Evolutionary conservation across 1,284 basidiomycete species (phyloP).

Genomic region (Ganoderma boninense): DNA sequence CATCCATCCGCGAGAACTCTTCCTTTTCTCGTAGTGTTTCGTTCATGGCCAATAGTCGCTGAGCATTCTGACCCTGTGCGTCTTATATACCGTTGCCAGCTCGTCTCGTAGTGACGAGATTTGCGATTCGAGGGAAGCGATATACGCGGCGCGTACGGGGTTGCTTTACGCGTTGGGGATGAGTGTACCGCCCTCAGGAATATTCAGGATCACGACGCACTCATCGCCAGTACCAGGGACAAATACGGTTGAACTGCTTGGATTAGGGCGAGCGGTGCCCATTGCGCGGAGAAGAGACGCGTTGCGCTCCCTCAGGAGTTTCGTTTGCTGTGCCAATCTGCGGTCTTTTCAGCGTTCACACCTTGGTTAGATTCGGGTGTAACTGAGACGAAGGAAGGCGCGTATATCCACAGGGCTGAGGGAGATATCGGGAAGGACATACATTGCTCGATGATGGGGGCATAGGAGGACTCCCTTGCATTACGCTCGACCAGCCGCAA

Average conservation of each 20-base stretch:
- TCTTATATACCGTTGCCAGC: constrained; percentile 93
- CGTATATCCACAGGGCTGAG: constrained; percentile 12
- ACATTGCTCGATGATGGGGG: constrained; percentile 91
- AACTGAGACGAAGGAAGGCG: constrained; percentile 25
- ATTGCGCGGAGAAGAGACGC: constrained; percentile 83
- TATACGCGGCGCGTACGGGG: constrained; percentile 86
- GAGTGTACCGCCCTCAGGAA: constrained; percentile 14
- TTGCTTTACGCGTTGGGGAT: constrained; percentile 48
- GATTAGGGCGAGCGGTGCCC: constrained; percentile 70
- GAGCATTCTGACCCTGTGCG: constrained; percentile 96
- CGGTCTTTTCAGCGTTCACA: constrained; percentile 69
- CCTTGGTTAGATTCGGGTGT: constrained; percentile 20
- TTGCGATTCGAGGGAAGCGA: constrained; percentile 91
- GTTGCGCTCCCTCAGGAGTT: constrained; percentile 90
- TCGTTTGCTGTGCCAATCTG: constrained; percentile 88
- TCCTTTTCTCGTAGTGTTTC: constrained; percentile 95
- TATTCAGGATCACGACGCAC: constrained; percentile 51
- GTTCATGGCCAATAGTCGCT: constrained; percentile 90
- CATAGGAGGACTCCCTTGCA: constrained; percentile 77
- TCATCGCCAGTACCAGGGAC: constrained; percentile 77
- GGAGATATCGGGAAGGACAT: constrained; percentile 40
- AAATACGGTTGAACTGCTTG: constrained; percentile 68
- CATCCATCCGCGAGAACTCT: constrained; percentile 77
- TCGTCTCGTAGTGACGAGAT: constrained; percentile 92
- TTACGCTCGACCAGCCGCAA: constrained; percentile 82